Evolutionary conservation across 2,329 filamentous ascomycete species (phyloP).

Genomic region (Magnaporthales sp.): DNA sequence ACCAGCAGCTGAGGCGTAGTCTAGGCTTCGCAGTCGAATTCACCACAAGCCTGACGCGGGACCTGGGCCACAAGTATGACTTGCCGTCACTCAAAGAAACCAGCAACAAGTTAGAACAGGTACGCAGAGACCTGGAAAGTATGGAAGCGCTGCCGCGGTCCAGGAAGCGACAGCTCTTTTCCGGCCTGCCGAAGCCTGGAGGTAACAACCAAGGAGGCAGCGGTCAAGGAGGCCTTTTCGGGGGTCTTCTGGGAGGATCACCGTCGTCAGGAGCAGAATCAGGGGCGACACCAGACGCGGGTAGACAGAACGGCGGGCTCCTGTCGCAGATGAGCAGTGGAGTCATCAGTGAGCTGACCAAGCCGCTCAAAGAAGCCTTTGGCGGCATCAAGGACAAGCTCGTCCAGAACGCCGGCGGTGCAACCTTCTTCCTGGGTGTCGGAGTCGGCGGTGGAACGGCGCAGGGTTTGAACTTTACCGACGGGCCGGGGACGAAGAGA

Average conservation of each 20-base stretch:
- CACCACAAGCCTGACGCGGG: background rate
- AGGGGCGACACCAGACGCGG: background rate
- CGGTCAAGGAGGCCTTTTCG: background rate
- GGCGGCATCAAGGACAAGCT: background rate
- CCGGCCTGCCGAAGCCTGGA: background rate
- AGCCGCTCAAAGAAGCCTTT: background rate
- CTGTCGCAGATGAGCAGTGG: background rate
- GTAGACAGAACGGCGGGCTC: background rate
- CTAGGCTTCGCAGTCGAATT: conserved; percentile 1
- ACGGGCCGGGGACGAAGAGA: conserved; percentile 9
- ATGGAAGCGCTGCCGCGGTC: background rate
- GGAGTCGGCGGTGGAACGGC: conserved; percentile 15
- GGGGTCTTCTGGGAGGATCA: background rate
- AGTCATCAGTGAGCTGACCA: background rate
- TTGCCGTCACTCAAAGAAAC: background rate
- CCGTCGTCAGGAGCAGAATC: background rate
- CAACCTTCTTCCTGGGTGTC: conserved; percentile 15
- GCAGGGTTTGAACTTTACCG: conserved; percentile 14
- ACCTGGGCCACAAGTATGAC: conserved; percentile 4
- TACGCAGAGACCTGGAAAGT: background rate
- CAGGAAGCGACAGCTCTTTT: background rate
- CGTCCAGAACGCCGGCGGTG: conserved; percentile 7
- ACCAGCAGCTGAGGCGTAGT: conserved; percentile 3
- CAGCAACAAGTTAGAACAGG: background rate
- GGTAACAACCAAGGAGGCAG: too few relatives aligned